Conservation (phyloP, 1,139 yeast genomes). For the Kodamaea suecica region DNA sequence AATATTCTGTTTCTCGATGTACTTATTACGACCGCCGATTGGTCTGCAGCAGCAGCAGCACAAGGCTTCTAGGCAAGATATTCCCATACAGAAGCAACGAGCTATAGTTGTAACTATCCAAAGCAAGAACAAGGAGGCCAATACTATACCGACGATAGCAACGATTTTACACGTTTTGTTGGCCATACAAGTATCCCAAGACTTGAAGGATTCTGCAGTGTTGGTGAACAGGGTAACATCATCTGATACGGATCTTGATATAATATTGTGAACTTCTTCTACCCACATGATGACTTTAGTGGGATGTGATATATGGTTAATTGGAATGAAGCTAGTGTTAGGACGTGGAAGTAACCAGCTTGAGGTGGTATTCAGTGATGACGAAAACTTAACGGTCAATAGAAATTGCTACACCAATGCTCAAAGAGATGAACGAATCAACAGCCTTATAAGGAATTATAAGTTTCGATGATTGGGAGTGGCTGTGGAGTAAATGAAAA, state of each 20-base stretch:
- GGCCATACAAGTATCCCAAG: slow-evolving; percentile 81
- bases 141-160: slow-evolving; percentile 69
- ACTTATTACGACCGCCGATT: slow-evolving; percentile 17
- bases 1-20: slow-evolving; percentile 16
- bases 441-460: no score
- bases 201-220: slow-evolving; percentile 57
- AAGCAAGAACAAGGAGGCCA: slow-evolving; percentile 46
- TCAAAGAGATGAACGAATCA: no score
- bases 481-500: no score
- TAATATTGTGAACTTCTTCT: slow-evolving; percentile 2
- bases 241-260: slow-evolving; percentile 5
- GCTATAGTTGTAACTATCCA: slow-evolving; percentile 46
- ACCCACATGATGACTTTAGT: slow-evolving; percentile 8
- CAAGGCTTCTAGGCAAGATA: slow-evolving; percentile 40
- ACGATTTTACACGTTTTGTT: slow-evolving; percentile 71
- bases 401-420: no score
- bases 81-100: slow-evolving; percentile 46
- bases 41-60: slow-evolving; percentile 46
- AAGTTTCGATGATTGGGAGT: no score
- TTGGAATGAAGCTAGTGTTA: no score
- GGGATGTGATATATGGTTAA: not conserved
- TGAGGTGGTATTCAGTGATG: no score
- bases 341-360: no score
- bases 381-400: no score
- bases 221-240: slow-evolving; percentile 21